Base-by-base conservation (phyloP, 192 early-diverging fungal species). In the Chytriomyces sp. region DNA sequence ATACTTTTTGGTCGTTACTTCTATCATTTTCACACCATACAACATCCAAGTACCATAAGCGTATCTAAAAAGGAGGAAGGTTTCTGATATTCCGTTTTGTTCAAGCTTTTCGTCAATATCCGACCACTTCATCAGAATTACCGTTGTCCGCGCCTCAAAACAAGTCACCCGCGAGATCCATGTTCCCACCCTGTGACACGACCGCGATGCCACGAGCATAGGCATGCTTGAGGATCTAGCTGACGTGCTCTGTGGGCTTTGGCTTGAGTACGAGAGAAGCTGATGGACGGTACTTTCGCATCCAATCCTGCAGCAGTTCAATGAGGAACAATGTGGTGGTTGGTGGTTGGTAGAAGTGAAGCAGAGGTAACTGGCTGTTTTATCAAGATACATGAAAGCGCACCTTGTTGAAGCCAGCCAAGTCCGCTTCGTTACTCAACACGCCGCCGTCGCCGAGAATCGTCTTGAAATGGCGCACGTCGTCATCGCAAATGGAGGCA, bases 111-210 rank as follows among this genome's bases (percentile, higher is more conserved):
- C n/a, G n/a, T n/a, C n/a, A n/a, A n/a, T n/a, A n/a, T n/a, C n/a
- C n/a, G n/a, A n/a, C n/a, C n/a, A n/a, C n/a, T n/a, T n/a, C n/a
- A n/a, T n/a, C n/a, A n/a, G n/a, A n/a, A n/a, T n/a, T n/a, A n/a
- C n/a, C n/a, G n/a, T n/a, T n/a, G n/a, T n/a, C n/a, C n/a, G n/a
- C n/a, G n/a, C n/a, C n/a, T n/a, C n/a, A n/a, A n/a, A n/a, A n/a
- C n/a, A n/a, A n/a, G n/a, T n/a, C 98, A 64, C 97, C 97, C 26
- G 98, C 97, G 26, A 99, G 84, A 33, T 96, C 96, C 2, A 95
- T 99, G 78, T 99, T 99, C 44, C 97, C 98, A 59, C 98, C 96
- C 80, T 99, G 98, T 36, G 98, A 96, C 7, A 96, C 94, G 34
- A 99, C 91, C 2, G 98, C 96, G 30, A 99, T 77, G 63, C 76